Evolutionary conservation across 2,329 filamentous ascomycete species (phyloP).

Genomic region (Dryadomyces quercus-mongolicae): DNA sequence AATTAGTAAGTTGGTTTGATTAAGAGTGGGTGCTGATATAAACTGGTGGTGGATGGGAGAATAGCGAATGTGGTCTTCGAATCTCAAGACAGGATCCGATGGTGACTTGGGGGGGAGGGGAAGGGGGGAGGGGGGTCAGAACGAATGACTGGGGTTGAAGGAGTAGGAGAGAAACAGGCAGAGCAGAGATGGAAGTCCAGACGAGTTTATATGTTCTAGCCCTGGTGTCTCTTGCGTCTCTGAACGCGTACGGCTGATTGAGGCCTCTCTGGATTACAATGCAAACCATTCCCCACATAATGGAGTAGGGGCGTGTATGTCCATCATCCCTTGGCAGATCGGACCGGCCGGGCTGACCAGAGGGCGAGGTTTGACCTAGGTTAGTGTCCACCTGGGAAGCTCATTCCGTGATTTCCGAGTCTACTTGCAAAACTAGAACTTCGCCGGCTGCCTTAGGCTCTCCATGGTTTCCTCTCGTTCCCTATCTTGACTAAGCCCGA

Average conservation of each 20-base stretch:
- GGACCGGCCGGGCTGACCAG: no score
- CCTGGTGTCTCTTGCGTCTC: background rate
- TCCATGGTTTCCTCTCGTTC: no score
- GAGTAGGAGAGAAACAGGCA: background rate
- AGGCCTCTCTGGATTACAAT: background rate
- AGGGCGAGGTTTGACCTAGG: no score
- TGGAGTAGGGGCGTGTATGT: background rate
- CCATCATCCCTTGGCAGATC: background rate
- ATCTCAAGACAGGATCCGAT: background rate
- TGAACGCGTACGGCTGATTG: background rate
- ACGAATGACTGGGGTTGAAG: background rate
- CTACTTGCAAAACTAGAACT: no score
- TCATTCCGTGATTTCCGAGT: no score
- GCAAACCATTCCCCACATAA: no score
- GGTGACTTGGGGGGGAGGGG: background rate
- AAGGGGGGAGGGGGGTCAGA: background rate
- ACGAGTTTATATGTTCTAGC: background rate
- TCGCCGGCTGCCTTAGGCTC: no score
- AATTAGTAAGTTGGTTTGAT: background rate
- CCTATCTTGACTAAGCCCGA: no score
- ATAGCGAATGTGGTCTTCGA: background rate
- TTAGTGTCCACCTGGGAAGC: no score
- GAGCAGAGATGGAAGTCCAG: background rate
- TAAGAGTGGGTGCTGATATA: background rate
- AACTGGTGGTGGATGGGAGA: background rate